Percentiles rank a stretch among this genome's conserved stretches.
Evolutionary conservation across 2,329 filamentous ascomycete genomes (phyloP).

Genomic region (Pyricularia grisea): DNA sequence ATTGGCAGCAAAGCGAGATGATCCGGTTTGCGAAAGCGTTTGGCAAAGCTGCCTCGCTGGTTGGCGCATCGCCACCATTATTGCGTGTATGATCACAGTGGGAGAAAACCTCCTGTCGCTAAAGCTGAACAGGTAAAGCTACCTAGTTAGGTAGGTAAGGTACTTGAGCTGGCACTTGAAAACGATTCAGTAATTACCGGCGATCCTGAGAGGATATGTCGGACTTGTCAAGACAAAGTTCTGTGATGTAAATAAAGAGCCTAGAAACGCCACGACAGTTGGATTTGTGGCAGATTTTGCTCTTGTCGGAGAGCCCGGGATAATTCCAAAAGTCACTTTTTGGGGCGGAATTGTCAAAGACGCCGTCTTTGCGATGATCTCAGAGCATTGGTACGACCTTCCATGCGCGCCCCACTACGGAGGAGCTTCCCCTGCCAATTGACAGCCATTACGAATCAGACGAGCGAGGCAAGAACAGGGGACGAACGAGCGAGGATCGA

Average conservation of each 20-base stretch:
- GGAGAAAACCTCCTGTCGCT: not conserved
- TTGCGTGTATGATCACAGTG: not conserved
- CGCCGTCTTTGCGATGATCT: not conserved
- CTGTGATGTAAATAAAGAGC: not conserved
- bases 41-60: slow-evolving; percentile 26
- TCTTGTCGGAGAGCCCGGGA: not conserved
- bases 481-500: not conserved
- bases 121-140: not conserved
- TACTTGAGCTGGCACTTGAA: not conserved
- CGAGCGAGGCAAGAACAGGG: not conserved
- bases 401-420: not conserved
- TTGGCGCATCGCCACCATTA: slow-evolving; percentile 29
- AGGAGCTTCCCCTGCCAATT: slow-evolving; percentile 2
- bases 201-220: not conserved
- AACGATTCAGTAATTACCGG: not conserved
- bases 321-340: not conserved
- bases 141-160: not conserved
- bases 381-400: not conserved
- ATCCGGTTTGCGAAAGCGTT: slow-evolving; percentile 15
- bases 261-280: not conserved
- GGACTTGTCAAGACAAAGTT: not conserved
- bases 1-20: slow-evolving; percentile 17
- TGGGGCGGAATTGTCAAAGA: not conserved
- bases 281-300: not conserved
- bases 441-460: slow-evolving; percentile 3